Conservation (phyloP, 805 yeast genomes). For the Trichomonascus vanleenenianus region DNA sequence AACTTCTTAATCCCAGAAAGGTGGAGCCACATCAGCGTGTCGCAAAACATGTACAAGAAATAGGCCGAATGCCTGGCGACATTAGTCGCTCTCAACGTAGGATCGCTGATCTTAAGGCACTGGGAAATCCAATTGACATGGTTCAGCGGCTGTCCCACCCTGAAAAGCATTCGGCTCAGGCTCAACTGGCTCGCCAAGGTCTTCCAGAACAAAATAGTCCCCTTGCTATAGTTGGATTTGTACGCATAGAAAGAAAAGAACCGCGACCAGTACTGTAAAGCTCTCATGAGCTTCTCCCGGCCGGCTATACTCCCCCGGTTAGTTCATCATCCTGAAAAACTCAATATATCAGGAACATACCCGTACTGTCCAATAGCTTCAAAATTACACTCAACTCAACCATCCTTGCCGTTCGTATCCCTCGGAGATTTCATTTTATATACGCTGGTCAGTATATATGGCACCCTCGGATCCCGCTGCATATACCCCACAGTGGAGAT, state of each 20-base stretch:
- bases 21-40: conserved; percentile 27
- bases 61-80: conserved; percentile 29
- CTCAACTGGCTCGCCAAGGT: conserved; percentile 56
- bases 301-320: conserved; percentile 34
- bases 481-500: too few species aligned
- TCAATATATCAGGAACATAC: not conserved
- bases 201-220: conserved; percentile 41
- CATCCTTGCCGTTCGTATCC: too few species aligned
- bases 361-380: not conserved
- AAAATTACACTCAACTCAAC: not conserved
- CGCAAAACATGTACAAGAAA: conserved; percentile 30
- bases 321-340: not conserved
- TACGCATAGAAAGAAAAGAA: conserved; percentile 59
- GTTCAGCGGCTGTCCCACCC: conserved; percentile 70
- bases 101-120: conserved; percentile 62
- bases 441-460: too few species aligned
- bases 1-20: conserved; percentile 29
- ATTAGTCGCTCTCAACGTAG: conserved; percentile 39
- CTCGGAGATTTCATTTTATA: too few species aligned
- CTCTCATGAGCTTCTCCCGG: conserved; percentile 72
- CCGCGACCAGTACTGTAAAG: conserved; percentile 72
- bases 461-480: too few species aligned
- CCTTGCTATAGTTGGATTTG: conserved; percentile 46
- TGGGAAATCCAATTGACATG: conserved; percentile 63
- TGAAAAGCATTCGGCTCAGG: conserved; percentile 70